These are phyloP conservation scores for Candida glaebosa DNA, from an alignment of 805 yeast species.

Conservation along the genomic window DNA sequence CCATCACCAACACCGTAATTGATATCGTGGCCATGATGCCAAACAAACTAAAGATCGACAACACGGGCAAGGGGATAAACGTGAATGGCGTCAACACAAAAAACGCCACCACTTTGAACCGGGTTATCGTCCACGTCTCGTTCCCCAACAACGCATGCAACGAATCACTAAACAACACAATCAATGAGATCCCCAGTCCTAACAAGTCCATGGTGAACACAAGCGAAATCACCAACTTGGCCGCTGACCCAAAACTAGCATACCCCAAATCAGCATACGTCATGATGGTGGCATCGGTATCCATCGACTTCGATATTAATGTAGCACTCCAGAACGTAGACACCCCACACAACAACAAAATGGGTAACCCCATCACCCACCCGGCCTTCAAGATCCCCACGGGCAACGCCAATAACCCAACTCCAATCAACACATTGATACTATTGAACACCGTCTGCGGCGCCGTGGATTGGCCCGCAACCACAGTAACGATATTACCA, in stretches of 20 bases:
- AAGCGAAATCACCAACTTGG: conserved; percentile 68
- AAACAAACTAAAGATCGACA: conserved; percentile 51
- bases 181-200: conserved; percentile 78
- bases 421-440: conserved; percentile 64
- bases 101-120: conserved; percentile 67
- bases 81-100: conserved; percentile 77
- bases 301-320: conserved; percentile 69
- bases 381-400: conserved; percentile 64
- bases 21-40: conserved; percentile 57
- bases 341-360: conserved; percentile 58
- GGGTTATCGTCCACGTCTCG: conserved; percentile 34
- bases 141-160: conserved; percentile 58
- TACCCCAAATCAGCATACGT: conserved; percentile 88
- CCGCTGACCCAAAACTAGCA: conserved; percentile 77
- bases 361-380: conserved; percentile 59
- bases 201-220: conserved; percentile 73
- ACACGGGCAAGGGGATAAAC: conserved; percentile 69
- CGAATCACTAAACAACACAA: conserved; percentile 83
- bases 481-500: conserved; percentile 66
- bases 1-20: conserved; percentile 42
- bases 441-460: conserved; percentile 79
- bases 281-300: conserved; percentile 73
- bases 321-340: conserved; percentile 77
- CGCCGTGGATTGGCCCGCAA: conserved; percentile 78
- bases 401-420: conserved; percentile 65